phyloP scores from a whole-genome alignment of 1,284 basidiomycete species.

The Melampsora medusae region DNA sequence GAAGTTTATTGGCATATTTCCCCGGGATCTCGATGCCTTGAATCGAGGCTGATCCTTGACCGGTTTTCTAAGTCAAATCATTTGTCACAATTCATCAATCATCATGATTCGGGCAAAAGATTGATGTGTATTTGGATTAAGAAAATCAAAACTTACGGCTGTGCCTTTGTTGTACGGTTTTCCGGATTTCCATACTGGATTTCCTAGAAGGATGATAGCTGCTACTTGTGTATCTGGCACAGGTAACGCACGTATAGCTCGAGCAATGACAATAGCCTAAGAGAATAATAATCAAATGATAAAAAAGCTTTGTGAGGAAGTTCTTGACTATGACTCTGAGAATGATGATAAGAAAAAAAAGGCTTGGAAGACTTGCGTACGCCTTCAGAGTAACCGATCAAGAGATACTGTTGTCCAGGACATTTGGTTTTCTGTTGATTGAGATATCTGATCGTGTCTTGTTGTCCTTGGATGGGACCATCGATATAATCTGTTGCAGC shows the following conservation, averaged over 20 bases:
- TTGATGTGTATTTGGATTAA: no score
- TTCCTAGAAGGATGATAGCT: background rate
- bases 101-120: no score
- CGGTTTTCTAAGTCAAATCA: background rate
- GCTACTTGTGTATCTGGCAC: background rate
- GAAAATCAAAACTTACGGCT: background rate
- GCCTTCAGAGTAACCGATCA: constrained; percentile 26
- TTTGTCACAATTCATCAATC: no score
- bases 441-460: background rate
- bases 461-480: background rate
- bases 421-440: background rate
- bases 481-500: background rate
- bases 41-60: background rate
- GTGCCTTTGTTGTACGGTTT: background rate
- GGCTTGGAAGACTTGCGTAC: background rate
- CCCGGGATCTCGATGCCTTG: background rate
- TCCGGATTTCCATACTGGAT: background rate
- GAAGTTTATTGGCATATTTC: background rate
- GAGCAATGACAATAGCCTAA: background rate
- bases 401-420: background rate
- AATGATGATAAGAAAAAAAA: no score
- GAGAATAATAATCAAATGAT: no score
- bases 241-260: no score
- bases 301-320: no score
- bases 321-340: no score